Evolutionary conservation across 2,329 filamentous ascomycete species (phyloP).

Genomic region (Chrysoporthe puriensis): DNA sequence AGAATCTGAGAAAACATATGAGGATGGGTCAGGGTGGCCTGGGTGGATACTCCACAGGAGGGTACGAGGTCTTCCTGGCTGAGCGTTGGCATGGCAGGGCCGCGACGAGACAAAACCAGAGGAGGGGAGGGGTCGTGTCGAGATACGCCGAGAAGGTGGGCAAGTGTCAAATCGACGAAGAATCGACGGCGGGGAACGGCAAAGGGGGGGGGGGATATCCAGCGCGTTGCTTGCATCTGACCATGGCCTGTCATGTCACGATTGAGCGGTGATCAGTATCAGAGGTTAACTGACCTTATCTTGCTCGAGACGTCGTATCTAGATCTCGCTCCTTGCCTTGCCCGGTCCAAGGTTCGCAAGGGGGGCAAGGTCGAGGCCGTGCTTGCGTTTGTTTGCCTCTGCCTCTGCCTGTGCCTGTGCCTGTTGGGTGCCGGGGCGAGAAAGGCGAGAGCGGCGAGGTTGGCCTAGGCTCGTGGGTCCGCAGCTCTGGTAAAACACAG

Average conservation of each 20-base stretch:
- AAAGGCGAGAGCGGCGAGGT: neutral
- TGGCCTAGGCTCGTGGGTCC: constrained; percentile 2
- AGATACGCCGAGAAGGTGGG: neutral
- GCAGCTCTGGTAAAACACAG: neutral
- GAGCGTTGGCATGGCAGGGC: neutral
- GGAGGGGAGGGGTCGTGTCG: neutral
- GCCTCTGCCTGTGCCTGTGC: neutral
- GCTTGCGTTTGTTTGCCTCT: neutral
- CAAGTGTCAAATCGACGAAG: neutral
- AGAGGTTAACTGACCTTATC: constrained; percentile 5
- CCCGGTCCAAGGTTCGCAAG: neutral
- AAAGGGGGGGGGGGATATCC: neutral
- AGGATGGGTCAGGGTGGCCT: neutral
- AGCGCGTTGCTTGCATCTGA: neutral
- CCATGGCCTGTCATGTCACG: constrained; percentile 6
- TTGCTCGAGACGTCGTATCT: constrained; percentile 7
- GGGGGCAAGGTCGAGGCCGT: neutral
- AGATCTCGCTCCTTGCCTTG: constrained; percentile 11
- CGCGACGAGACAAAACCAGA: neutral
- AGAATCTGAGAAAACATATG: neutral
- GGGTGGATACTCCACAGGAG: neutral
- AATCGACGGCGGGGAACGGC: neutral
- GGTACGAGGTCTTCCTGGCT: neutral
- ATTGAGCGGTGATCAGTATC: neutral
- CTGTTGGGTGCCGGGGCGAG: neutral